These are phyloP conservation scores for Eucalyptus paniculata DNA, from an alignment of 345 rosid genomes.

Conservation along the genomic window DNA sequence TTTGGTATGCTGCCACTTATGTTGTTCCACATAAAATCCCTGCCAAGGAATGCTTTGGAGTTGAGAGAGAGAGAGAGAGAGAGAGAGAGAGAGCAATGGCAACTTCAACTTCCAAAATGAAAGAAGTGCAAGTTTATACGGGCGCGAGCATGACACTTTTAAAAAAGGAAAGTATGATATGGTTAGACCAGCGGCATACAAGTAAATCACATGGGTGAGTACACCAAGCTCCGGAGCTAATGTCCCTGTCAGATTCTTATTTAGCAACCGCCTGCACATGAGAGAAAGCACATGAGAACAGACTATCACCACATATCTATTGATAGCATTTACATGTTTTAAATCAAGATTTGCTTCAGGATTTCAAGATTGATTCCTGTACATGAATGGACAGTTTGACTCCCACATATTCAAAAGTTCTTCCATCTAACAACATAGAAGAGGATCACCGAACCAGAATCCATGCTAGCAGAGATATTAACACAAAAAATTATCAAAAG, in stretches of 20 bases:
- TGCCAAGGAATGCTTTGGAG: background rate
- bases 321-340: background rate
- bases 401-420: background rate
- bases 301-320: background rate
- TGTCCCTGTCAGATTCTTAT: slow-evolving; percentile 65
- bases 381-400: background rate
- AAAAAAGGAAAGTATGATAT: background rate
- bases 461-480: background rate
- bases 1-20: slow-evolving; percentile 77
- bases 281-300: background rate
- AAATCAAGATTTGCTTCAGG: background rate
- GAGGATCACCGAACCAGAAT: background rate
- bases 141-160: background rate
- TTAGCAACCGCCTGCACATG: slow-evolving; percentile 54
- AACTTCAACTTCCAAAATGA: background rate
- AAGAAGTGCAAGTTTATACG: background rate
- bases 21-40: slow-evolving; percentile 92
- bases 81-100: background rate
- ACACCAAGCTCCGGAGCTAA: slow-evolving; percentile 78
- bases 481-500: background rate
- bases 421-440: background rate
- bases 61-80: background rate
- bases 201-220: slow-evolving; percentile 39
- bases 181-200: slow-evolving; percentile 24
- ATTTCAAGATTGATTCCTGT: background rate